phyloP scores from a whole-genome alignment of 129 eudicot species.

The Heracleum sosnowskyi region DNA sequence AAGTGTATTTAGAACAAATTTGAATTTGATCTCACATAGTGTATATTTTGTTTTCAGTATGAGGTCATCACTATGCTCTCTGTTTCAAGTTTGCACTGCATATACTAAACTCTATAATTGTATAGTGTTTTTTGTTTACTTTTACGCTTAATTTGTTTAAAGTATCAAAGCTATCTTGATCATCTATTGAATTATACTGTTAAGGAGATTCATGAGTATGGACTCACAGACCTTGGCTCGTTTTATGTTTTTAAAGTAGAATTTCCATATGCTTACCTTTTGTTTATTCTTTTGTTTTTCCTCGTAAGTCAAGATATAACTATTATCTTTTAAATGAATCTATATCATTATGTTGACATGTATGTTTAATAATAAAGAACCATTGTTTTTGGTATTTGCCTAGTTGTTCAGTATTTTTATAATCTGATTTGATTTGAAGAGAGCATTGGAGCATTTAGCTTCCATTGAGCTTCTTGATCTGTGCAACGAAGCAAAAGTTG shows the following conservation, averaged over 20 bases:
- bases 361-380: background rate
- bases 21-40: too few species aligned
- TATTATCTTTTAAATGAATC: background rate
- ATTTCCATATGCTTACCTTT: background rate
- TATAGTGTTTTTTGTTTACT: too few species aligned
- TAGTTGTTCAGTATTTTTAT: background rate
- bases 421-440: constrained; percentile 34
- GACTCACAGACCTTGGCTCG: background rate
- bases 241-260: background rate
- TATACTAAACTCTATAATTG: too few species aligned
- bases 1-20: too few species aligned
- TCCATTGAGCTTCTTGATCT: constrained; percentile 74
- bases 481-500: constrained; percentile 89
- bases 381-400: background rate
- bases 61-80: too few species aligned
- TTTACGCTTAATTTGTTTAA: background rate
- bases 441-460: constrained; percentile 73
- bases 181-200: background rate
- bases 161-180: background rate
- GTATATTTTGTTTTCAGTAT: too few species aligned
- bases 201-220: background rate
- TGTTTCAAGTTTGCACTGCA: too few species aligned
- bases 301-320: background rate
- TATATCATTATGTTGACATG: background rate
- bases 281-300: background rate